These are phyloP conservation scores for Elongisporangium undulatum DNA, from an alignment of 352 stramenopile genomes.

Conservation along the genomic window DNA sequence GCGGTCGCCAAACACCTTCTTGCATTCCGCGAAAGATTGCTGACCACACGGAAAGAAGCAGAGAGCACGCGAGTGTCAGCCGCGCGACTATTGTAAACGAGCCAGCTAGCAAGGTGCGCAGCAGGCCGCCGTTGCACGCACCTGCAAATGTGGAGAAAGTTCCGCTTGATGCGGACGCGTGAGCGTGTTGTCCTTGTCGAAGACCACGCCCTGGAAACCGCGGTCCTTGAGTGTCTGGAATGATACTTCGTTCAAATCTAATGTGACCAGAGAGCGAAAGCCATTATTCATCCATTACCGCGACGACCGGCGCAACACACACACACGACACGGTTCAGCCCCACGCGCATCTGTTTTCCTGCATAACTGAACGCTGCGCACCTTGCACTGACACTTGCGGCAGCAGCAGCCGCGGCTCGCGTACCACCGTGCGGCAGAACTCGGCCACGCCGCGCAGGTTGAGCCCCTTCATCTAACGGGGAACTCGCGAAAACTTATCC, in stretches of 20 bases:
- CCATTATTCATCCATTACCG: background rate
- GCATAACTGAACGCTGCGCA: constrained; percentile 8
- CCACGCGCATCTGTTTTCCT: background rate
- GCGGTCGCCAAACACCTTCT: constrained; percentile 87
- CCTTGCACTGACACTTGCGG: constrained; percentile 81
- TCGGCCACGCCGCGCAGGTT: constrained; percentile 75
- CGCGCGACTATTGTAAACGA: background rate
- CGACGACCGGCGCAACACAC: background rate
- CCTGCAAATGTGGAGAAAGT: constrained; percentile 71
- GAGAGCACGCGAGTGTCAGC: constrained; percentile 12
- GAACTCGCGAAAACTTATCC: background rate
- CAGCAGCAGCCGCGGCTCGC: constrained; percentile 67
- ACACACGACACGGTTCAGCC: background rate
- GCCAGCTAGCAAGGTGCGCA: background rate
- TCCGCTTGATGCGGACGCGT: constrained; percentile 88
- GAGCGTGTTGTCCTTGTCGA: constrained; percentile 98
- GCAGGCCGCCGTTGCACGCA: constrained; percentile 10
- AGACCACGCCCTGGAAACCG: constrained; percentile 92
- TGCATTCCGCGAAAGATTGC: constrained; percentile 63
- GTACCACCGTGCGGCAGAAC: constrained; percentile 75
- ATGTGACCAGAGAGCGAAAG: background rate
- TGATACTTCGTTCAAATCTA: constrained; percentile 80
- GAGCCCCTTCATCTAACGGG: constrained; percentile 50
- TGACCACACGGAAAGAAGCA: constrained; percentile 10
- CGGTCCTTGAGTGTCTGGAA: constrained; percentile 70